Base-by-base conservation (phyloP, 306 rosid genomes). In the Sesbania bispinosa region DNA sequence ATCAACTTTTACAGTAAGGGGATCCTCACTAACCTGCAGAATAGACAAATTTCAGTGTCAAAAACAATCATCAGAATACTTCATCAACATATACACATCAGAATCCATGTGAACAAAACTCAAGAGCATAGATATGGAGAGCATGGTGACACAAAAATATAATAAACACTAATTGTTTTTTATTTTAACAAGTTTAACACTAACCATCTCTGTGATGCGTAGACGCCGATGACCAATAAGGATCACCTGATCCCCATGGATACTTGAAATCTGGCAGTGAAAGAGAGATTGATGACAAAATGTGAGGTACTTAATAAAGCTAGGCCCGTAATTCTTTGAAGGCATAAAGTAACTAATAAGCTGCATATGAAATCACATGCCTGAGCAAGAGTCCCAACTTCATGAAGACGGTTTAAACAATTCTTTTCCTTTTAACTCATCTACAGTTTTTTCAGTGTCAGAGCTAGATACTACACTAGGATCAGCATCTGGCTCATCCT, bases 331-430 rank as follows among this genome's bases (percentile, higher is more conserved):
- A 69, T 39, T 33, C 32, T 46, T 11, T 61, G 33, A 64, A 30
- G 64, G 58, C 46, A 57, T 29, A 58, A 59, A 41, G 42, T 16
- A 76, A 79, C 76, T 26, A 41, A 43, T 16, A 58, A 68, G 58
- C 16, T 11, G 63, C 35, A 7, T 24, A 51, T n/a, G 72, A 73
- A 54, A 33, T 51, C 45, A 76, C 77, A 47, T 77, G 89, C 99
- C 87, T 95, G 99, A 13, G 99, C 99, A 79, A 95, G 97, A 16
- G 99, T 95, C 67, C 99, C 99, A 69, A 95, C 96, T 82, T 95
- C 97, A 52, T 95, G 96, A 77, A 95, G 97, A 52, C 99, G 95
- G 59, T 85, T n/a, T 79, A 84, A 85, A 86, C 63, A 95, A 77
- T 21, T 91, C 96, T 75, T 95, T 91, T 38, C 99, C 99, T 78